Evolutionary conservation across 2,329 filamentous ascomycete species (phyloP).

Genomic region (Phialophora tarda): DNA sequence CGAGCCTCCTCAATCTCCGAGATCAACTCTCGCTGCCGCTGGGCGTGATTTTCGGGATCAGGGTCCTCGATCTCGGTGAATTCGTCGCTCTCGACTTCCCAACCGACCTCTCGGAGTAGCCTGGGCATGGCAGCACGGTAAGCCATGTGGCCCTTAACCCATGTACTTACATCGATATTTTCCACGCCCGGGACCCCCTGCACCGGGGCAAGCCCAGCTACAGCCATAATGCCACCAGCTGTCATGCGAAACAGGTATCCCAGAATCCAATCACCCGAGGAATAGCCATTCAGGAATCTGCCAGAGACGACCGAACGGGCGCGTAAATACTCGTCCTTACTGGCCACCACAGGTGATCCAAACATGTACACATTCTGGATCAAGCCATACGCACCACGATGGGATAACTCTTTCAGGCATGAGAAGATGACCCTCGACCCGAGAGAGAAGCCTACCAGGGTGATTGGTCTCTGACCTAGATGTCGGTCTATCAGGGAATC

Average conservation of each 20-base stretch:
- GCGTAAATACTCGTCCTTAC: conserved; percentile 84
- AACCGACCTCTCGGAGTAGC: conserved; percentile 84
- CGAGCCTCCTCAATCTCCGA: conserved; percentile 95
- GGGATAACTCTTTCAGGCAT: conserved; percentile 83
- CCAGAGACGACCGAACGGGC: conserved; percentile 84
- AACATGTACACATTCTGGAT: conserved; percentile 96
- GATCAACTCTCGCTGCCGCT: conserved; percentile 89
- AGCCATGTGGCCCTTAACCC: conserved; percentile 92
- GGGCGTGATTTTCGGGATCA: conserved; percentile 88
- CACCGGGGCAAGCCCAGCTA: conserved; percentile 81
- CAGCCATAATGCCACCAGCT: conserved; percentile 83
- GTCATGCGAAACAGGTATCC: conserved; percentile 95
- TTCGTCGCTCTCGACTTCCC: conserved; percentile 89
- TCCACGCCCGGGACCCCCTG: conserved; percentile 80
- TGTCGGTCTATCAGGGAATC: conserved; percentile 93
- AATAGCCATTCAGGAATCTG: conserved; percentile 93
- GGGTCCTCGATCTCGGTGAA: conserved; percentile 97
- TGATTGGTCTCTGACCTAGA: conserved; percentile 87
- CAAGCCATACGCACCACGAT: conserved; percentile 80
- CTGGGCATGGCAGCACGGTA: conserved; percentile 92
- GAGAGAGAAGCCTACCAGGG: conserved; percentile 91
- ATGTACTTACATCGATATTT: conserved; percentile 84
- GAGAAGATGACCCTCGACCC: conserved; percentile 92
- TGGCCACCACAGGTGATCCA: conserved; percentile 88
- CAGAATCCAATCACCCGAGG: conserved; percentile 95